These are phyloP conservation scores for Euclidium syriacum DNA, from an alignment of 345 rosid genomes.

Conservation along the genomic window DNA sequence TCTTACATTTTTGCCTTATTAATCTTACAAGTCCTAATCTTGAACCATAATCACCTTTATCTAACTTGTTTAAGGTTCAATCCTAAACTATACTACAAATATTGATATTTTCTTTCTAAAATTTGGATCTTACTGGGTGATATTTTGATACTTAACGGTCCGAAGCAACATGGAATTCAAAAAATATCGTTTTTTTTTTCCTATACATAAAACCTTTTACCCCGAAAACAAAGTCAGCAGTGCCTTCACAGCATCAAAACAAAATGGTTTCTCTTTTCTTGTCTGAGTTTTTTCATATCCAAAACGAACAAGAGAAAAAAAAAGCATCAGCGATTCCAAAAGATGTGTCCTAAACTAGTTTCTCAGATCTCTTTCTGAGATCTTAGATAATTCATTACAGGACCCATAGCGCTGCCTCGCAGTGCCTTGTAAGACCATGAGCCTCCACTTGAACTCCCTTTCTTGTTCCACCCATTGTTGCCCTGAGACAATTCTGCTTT, in stretches of 20 bases:
- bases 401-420: constrained; percentile 84
- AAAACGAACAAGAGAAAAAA: background rate
- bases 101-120: too few relatives aligned
- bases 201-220: background rate
- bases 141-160: too few relatives aligned
- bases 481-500: constrained; percentile 55
- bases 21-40: too few relatives aligned
- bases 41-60: too few relatives aligned
- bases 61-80: too few relatives aligned
- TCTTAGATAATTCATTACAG: constrained; percentile 68
- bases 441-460: constrained; percentile 46
- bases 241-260: constrained; percentile 9
- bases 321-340: background rate
- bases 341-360: background rate
- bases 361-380: constrained; percentile 53
- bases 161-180: background rate
- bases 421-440: constrained; percentile 60
- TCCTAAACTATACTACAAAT: too few relatives aligned
- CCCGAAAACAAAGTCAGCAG: background rate
- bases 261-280: constrained; percentile 10
- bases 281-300: constrained; percentile 13
- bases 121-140: too few relatives aligned
- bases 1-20: too few relatives aligned
- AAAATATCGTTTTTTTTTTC: background rate
- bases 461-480: constrained; percentile 48